Evolutionary conservation across 2,329 filamentous ascomycete species (phyloP), one percentile per base, ranked within the genome.

Genomic region (Botrytis porri): DNA sequence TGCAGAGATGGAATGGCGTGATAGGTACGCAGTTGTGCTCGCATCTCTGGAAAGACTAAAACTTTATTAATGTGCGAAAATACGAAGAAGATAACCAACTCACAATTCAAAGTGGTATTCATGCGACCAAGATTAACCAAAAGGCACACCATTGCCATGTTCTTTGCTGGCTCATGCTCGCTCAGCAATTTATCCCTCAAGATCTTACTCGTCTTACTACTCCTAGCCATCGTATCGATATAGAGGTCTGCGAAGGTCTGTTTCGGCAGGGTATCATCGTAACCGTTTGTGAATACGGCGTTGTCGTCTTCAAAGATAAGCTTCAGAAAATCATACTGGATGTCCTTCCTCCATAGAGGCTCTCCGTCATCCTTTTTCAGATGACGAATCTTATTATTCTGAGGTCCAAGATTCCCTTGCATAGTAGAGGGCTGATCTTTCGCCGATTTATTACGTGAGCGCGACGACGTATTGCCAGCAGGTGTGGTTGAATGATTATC

Each of bases 81-180:
- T 51, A 73, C 14, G 32, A 16, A 25, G 51, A 73, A 73, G 70
- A 14, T 16, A 48, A 64, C 14, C 71, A 82, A 82, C 90, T 81
- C 85, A 97, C 95, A 98, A 81, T 99, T 99, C 65, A 99, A 86
- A 0, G 96, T 99, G 2, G 96, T 99, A 83, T 99, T 99, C 96
- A 99, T 99, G 76, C 96, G 88, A 73, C 96, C 96, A 76, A 99
- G 93, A 80, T 99, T 99, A 81, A 99, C 96, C 79, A 99, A 85
- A 76, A 99, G 85, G 83, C 96, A 99, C 74, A 99, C 95, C 96
- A 99, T 99, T 70, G 96, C 96, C 96, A 99, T 99, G 80, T 94
- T 95, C 82, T 97, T 94, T 51, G 95, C 96, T 35, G 95, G 95
- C 76, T 94, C 91, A 79, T 93, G 91, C 81, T 99, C 96, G 77